Base-by-base conservation (phyloP, 2,329 filamentous ascomycete genomes). In the Meredithiella fracta region DNA sequence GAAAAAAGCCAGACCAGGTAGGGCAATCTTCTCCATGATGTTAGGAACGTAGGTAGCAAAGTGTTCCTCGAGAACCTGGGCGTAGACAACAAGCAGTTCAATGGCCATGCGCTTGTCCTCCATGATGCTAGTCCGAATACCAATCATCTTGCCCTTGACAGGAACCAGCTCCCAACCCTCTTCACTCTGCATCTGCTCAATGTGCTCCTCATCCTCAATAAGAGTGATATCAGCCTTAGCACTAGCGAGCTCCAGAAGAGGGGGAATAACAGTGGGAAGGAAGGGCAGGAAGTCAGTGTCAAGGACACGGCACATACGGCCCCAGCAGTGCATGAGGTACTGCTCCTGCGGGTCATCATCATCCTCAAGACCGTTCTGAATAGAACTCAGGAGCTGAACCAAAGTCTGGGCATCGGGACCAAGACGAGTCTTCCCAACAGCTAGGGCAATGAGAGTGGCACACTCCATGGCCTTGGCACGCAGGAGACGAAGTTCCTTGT, bases 81-180 rank as follows among this genome's bases (percentile, higher is more conserved):
- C 91, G 65, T 98, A 98, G 60, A 98, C 91, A 50, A 94, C 90
- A 59, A 98, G 85, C 54, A 98, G 80, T 70, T 98, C 92, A 61
- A 98, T 97, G n/a, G 92, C 92, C 79, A 95, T 96, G 69, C 97
- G 90, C 74, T 98, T 98, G 71, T 98, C 92, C 64, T 98, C 92
- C 68, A 98, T 83, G 8, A 86, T 87, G 67, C 88, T 95, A 6
- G 92, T 98, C 72, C 90, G 89, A 72, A 98, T 98, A 61, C 92
- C 92, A 65, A 98, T 96, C 69, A 95, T 87, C 73, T 97, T 97
- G 62, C 92, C 92, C 71, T 95, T 95, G 56, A 98, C 77, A 7
- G 92, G 92, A 15, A 98, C 89, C 62, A 98, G 76, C 68, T 98
- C 92, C 92, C 92, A 98, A 47, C 91, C 91, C 57, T 96, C 91